These are phyloP conservation scores for Beauveria australis DNA, from an alignment of 2,329 filamentous ascomycete genomes.

Conservation along the genomic window DNA sequence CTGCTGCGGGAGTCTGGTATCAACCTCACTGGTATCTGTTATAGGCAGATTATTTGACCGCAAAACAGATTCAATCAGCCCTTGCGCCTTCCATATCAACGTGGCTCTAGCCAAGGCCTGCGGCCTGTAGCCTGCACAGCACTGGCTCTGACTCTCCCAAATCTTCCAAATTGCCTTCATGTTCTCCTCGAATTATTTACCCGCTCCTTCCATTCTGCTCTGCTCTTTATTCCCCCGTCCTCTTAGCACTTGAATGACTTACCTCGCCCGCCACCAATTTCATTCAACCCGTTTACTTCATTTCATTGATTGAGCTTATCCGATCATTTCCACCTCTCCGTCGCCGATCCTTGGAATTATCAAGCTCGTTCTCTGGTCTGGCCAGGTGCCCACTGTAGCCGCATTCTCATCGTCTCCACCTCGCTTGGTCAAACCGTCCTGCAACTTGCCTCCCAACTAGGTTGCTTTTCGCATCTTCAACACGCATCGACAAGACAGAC, in stretches of 20 bases:
- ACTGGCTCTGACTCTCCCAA: background rate
- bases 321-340: background rate
- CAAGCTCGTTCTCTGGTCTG: background rate
- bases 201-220: background rate
- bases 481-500: background rate
- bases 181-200: background rate
- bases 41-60: too few relatives aligned
- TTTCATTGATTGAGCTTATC: background rate
- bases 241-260: background rate
- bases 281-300: background rate
- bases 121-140: background rate
- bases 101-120: background rate
- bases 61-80: too few relatives aligned
- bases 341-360: background rate
- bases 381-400: background rate
- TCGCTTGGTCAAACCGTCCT: constrained; percentile 7
- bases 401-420: constrained; percentile 7
- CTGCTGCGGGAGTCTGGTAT: background rate
- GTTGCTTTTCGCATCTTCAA: constrained; percentile 1
- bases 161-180: background rate
- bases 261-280: background rate
- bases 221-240: background rate
- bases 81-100: too few relatives aligned
- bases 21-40: background rate
- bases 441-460: background rate